Percentiles rank a stretch among this genome's conserved stretches.
Evolutionary conservation across 139 green algal genomes (phyloP).

Genomic region (Pleodorina starrii): DNA sequence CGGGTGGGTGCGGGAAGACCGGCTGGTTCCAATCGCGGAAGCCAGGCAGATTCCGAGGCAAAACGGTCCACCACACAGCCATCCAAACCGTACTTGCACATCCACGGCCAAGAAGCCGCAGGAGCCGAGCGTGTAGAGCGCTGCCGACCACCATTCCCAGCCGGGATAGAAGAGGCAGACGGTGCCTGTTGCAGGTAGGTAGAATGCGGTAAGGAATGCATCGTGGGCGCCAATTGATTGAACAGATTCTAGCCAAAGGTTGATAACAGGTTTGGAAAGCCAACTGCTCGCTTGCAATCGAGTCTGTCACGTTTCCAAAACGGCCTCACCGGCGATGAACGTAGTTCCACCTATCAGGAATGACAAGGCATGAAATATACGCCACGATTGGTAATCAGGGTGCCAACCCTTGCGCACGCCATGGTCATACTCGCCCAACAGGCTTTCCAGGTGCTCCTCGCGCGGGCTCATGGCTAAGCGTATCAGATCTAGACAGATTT

Average conservation of each 20-base stretch:
- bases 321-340: conserved; percentile 9
- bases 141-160: conserved; percentile 21
- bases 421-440: conserved; percentile 29
- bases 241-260: background rate
- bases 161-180: conserved; percentile 41
- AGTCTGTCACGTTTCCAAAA: background rate
- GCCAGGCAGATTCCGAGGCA: too few relatives aligned
- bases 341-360: conserved; percentile 19
- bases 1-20: too few relatives aligned
- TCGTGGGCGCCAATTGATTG: background rate
- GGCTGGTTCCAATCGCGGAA: too few relatives aligned
- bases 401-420: conserved; percentile 20
- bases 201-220: background rate
- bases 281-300: background rate
- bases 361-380: background rate
- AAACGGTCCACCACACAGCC: too few relatives aligned
- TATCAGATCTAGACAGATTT: too few relatives aligned
- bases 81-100: conserved; percentile 41
- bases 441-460: conserved; percentile 16
- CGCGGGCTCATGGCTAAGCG: background rate
- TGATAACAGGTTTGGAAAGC: background rate
- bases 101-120: conserved; percentile 49
- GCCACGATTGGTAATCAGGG: background rate
- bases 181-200: background rate
- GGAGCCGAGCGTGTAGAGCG: conserved; percentile 51